These are phyloP conservation scores for Trichothecium sympodiale DNA, from an alignment of 2,329 filamentous ascomycete genomes.

Conservation along the genomic window DNA sequence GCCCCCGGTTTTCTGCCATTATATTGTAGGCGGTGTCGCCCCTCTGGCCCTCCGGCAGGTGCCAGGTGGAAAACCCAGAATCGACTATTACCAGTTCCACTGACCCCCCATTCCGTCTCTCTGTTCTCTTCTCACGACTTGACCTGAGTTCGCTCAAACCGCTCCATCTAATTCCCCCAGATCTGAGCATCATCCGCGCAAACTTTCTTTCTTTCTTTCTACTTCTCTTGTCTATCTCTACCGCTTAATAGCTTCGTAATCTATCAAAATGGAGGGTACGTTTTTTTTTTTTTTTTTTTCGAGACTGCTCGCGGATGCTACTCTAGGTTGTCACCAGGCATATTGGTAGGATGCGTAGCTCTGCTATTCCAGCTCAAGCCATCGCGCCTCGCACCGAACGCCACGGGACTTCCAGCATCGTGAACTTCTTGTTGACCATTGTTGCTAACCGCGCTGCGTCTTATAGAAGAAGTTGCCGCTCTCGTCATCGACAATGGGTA, in stretches of 20 bases:
- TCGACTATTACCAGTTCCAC: neutral
- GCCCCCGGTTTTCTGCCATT: slow-evolving; percentile 9
- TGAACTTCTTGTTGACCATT: slow-evolving; percentile 7
- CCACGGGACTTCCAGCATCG: slow-evolving; percentile 8
- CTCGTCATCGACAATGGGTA: slow-evolving; percentile 99
- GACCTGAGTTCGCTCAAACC: too few relatives aligned
- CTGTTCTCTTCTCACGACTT: too few relatives aligned
- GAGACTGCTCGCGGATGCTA: slow-evolving; percentile 15
- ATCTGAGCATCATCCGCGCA: too few relatives aligned
- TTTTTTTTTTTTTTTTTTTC: too few relatives aligned
- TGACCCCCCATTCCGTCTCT: neutral
- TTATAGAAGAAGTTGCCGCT: slow-evolving; percentile 97
- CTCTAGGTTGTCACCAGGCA: slow-evolving; percentile 6
- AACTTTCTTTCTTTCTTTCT: neutral
- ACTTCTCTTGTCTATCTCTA: slow-evolving; percentile 1
- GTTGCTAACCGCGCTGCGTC: slow-evolving; percentile 30
- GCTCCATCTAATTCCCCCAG: too few relatives aligned
- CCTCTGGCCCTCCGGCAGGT: slow-evolving; percentile 5
- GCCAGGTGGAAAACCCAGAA: too few relatives aligned
- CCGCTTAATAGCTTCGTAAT: slow-evolving; percentile 18
- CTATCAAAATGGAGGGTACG: slow-evolving; percentile 47
- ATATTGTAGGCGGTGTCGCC: slow-evolving; percentile 2
- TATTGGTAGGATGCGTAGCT: neutral
- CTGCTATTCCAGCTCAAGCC: neutral
- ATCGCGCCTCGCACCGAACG: slow-evolving; percentile 2